Evolutionary conservation across 345 rosid species (phyloP).

Genomic region (Eucalyptus pauciflora): DNA sequence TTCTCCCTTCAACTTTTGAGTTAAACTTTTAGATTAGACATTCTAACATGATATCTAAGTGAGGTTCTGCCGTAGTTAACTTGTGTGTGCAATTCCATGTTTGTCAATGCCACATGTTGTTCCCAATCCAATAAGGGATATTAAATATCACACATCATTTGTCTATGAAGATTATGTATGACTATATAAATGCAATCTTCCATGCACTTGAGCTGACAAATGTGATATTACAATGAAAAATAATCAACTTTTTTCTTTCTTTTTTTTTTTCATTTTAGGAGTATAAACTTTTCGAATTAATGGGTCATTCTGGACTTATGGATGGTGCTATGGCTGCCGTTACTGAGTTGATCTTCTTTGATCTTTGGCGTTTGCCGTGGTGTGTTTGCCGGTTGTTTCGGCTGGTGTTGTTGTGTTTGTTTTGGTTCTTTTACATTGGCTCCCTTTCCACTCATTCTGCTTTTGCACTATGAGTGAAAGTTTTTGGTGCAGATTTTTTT

Average conservation of each 20-base stretch:
- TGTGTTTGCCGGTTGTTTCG: too few relatives aligned
- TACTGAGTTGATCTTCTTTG: too few relatives aligned
- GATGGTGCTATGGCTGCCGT: too few relatives aligned
- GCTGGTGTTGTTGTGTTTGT: too few relatives aligned
- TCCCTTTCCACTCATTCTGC: too few relatives aligned
- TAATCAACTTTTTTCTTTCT: background rate
- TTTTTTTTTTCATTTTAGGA: background rate
- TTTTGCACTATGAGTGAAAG: too few relatives aligned
- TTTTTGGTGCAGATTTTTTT: too few relatives aligned
- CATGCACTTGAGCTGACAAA: background rate
- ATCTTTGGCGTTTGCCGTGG: too few relatives aligned
- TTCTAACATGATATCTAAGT: background rate
- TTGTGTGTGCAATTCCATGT: background rate
- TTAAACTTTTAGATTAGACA: background rate
- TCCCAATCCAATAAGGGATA: background rate
- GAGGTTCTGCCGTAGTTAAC: background rate
- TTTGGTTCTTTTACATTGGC: too few relatives aligned
- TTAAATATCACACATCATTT: background rate
- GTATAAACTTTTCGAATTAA: background rate
- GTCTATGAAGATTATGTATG: background rate
- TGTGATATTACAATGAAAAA: background rate
- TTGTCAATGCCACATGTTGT: background rate
- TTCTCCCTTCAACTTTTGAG: background rate
- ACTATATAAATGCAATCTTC: background rate
- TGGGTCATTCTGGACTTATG: too few relatives aligned